phyloP scores from a whole-genome alignment of 2,329 filamentous ascomycete species.

The Penicillium italicum region DNA sequence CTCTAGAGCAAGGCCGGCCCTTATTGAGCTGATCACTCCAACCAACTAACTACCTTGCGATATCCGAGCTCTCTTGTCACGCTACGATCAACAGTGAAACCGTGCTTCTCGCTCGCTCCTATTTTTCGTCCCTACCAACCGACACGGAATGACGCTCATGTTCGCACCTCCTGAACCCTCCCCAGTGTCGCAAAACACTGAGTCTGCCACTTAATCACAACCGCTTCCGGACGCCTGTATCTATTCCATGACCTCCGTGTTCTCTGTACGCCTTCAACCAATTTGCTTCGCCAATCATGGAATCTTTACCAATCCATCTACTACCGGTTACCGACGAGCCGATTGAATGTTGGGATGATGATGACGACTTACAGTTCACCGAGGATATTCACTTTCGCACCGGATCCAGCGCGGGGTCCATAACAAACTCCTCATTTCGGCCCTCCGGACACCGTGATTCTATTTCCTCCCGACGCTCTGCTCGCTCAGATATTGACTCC shows the following conservation, averaged over 20 bases:
- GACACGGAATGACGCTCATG: slow-evolving; percentile 31
- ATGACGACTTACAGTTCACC: slow-evolving; percentile 46
- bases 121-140: neutral
- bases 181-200: slow-evolving; percentile 23
- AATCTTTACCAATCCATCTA: slow-evolving; percentile 34
- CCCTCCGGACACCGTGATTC: slow-evolving; percentile 62
- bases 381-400: slow-evolving; percentile 47
- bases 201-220: slow-evolving; percentile 16
- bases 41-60: neutral
- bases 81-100: neutral
- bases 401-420: slow-evolving; percentile 45
- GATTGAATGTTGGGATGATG: slow-evolving; percentile 51
- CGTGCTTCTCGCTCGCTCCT: neutral
- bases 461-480: slow-evolving; percentile 75
- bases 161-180: slow-evolving; percentile 11
- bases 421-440: slow-evolving; percentile 43
- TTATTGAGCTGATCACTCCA: neutral
- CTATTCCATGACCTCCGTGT: neutral
- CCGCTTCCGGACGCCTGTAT: neutral
- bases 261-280: neutral
- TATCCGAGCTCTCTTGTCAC: neutral
- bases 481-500: slow-evolving; percentile 77
- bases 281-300: slow-evolving; percentile 32
- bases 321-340: slow-evolving; percentile 34
- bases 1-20: neutral